Conservation (phyloP, 352 stramenopile species). For the Halophytophthora batemanensis region DNA sequence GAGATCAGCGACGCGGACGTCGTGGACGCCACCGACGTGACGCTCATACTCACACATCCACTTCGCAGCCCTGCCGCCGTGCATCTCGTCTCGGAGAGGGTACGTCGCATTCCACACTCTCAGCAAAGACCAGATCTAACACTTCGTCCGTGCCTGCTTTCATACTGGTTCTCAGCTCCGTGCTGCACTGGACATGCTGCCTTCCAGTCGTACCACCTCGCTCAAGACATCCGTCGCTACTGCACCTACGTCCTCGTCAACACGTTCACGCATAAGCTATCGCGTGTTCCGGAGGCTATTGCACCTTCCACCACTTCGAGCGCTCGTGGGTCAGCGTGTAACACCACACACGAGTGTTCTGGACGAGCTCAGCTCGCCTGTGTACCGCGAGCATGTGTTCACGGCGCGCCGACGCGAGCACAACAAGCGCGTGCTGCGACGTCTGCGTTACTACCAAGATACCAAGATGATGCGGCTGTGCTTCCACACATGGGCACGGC, state of each 20-base stretch:
- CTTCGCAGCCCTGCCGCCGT: slow-evolving; percentile 43
- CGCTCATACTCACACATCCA: slow-evolving; percentile 50
- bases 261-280: slow-evolving; percentile 43
- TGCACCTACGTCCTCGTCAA: slow-evolving; percentile 16
- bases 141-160: no score
- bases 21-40: slow-evolving; percentile 38
- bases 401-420: slow-evolving; percentile 42
- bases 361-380: slow-evolving; percentile 48
- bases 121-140: no score
- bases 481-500: slow-evolving; percentile 37
- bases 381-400: slow-evolving; percentile 56
- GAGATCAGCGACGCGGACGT: slow-evolving; percentile 33
- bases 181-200: slow-evolving; percentile 40
- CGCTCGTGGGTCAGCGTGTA: slow-evolving; percentile 33
- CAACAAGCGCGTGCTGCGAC: slow-evolving; percentile 44
- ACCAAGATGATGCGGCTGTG: slow-evolving; percentile 37
- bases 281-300: slow-evolving; percentile 44
- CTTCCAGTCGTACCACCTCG: slow-evolving; percentile 18
- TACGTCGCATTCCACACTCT: slow-evolving; percentile 15
- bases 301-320: slow-evolving; percentile 36
- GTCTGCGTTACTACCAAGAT: slow-evolving; percentile 47
- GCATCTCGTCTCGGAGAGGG: slow-evolving; percentile 52
- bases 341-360: slow-evolving; percentile 45
- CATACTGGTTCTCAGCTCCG: slow-evolving; percentile 28
- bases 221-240: slow-evolving; percentile 17